Base-by-base conservation (phyloP, 78 protist genomes). In the Neovahlkampfia damariscottae region DNA sequence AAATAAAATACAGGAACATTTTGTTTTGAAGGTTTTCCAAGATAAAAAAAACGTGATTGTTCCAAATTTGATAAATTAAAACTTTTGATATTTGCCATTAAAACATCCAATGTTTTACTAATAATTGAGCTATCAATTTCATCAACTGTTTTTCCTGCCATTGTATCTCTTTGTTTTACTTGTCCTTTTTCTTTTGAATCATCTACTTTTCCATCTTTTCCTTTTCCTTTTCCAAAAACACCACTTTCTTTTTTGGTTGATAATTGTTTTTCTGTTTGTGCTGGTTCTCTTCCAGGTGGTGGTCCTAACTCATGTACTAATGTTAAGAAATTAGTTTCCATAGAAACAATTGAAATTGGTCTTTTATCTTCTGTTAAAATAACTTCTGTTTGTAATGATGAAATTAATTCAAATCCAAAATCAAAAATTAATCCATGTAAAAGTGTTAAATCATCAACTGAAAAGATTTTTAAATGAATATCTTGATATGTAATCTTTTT, bases 241-340 rank as follows among this genome's bases (percentile, higher is more conserved):
- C 19, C 19, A n/a, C 62, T 19, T 19, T 50, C 19, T 19, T 50
- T 50, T 19, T 19, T 50, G 34, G 62, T 50, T 19, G 62, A n/a
- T n/a, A n/a, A n/a, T n/a, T n/a, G n/a, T n/a, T n/a, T n/a, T n/a
- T n/a, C n/a, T 19, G 19, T 19, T 50, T 50, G 34, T 19, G 34
- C 19, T 50, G 62, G 62, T n/a, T 19, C 19, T 50, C 62, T 50
- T 19, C 28, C 72, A 31, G 72, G 72, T 69, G 72, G 72, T 30
- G 72, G 72, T 19, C 72, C 72, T 28, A 69, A 19, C 10, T 69
- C 72, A 30, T 30, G 19, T 10, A 69, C 19, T n/a, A 69, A 10
- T 19, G 19, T 19, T 28, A 69, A 69, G 19, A 69, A 69, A 28
- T 69, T 28, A 28, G 72, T 19, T 19, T 69, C 72, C 72, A 10